Percentiles rank a stretch among this genome's conserved stretches.
These are phyloP conservation scores for Aphanocladium album DNA, from an alignment of 2,329 filamentous ascomycete genomes.

Conservation along the genomic window DNA sequence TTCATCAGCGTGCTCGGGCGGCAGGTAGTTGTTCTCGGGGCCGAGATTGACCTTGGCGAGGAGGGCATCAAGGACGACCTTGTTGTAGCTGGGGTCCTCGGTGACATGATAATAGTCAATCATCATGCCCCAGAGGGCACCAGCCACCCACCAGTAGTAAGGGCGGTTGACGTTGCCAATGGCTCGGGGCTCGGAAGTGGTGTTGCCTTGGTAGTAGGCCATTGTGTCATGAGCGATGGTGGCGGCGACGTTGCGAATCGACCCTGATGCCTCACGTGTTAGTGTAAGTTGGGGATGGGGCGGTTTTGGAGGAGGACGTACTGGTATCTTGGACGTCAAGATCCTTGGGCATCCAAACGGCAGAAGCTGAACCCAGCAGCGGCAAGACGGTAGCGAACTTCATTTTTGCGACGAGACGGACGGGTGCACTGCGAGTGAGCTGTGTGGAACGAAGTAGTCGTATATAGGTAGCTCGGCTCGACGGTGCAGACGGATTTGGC, in stretches of 20 bases:
- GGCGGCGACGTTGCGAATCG: conserved; percentile 56
- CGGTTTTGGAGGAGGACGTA: conserved; percentile 20
- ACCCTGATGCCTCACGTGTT: conserved; percentile 38
- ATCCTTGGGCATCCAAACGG: conserved; percentile 30
- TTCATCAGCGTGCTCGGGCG: conserved; percentile 48
- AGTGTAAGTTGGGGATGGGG: conserved; percentile 10
- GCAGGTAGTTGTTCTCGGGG: conserved; percentile 55
- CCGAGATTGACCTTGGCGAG: conserved; percentile 52
- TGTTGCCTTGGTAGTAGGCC: conserved; percentile 60
- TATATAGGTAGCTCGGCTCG: not conserved
- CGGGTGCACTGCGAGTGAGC: not conserved
- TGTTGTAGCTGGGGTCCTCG: conserved; percentile 56
- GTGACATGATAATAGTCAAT: conserved; percentile 67
- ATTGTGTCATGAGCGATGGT: conserved; percentile 57
- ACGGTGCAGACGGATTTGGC: not conserved
- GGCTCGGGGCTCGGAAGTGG: conserved; percentile 31
- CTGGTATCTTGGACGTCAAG: conserved; percentile 34
- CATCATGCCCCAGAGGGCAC: conserved; percentile 62
- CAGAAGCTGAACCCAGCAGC: conserved; percentile 17
- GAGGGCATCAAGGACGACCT: conserved; percentile 53
- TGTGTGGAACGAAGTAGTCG: not conserved
- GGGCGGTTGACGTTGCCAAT: conserved; percentile 60
- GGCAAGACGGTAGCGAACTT: conserved; percentile 16
- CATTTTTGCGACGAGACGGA: conserved; percentile 16
- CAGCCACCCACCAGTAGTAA: conserved; percentile 66